Evolutionary conservation across 345 rosid species (phyloP).

Genomic region (Cardamine occulta): DNA sequence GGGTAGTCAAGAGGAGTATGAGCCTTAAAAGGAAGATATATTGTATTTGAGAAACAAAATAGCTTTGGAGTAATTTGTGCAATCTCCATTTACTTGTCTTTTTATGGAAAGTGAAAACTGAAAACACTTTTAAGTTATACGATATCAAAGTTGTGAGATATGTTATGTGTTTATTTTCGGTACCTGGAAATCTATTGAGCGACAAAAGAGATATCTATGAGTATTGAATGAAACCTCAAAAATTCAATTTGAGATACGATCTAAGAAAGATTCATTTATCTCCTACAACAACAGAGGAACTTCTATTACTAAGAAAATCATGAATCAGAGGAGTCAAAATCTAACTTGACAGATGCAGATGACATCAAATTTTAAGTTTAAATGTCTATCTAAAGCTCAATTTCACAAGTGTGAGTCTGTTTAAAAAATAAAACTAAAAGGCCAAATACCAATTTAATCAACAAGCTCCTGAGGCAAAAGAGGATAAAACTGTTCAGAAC

Average conservation of each 20-base stretch:
- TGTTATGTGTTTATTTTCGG: constrained; percentile 2
- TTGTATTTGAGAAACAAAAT: constrained; percentile 12
- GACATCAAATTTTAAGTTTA: not conserved
- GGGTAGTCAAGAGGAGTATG: constrained; percentile 43
- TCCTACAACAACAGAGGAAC: not conserved
- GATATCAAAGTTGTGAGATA: constrained; percentile 28
- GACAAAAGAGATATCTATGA: not conserved
- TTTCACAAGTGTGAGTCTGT: not conserved
- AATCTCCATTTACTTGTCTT: constrained; percentile 25
- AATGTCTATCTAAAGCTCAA: not conserved
- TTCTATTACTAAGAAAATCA: not conserved
- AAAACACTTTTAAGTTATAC: constrained; percentile 24
- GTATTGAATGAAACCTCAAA: not conserved
- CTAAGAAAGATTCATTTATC: not conserved
- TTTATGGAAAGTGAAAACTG: constrained; percentile 22
- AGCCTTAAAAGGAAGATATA: constrained; percentile 45
- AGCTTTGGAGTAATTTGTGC: constrained; percentile 23
- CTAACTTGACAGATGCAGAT: not conserved
- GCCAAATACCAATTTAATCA: not conserved
- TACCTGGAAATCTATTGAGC: not conserved
- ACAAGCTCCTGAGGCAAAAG: constrained; percentile 6
- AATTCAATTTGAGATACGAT: not conserved
- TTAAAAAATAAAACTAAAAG: not conserved
- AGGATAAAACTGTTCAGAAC: constrained; percentile 1
- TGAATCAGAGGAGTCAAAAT: not conserved